Evolutionary conservation across 495 filamentous ascomycete genomes (phyloP).

Genomic region (Darksidea phi): DNA sequence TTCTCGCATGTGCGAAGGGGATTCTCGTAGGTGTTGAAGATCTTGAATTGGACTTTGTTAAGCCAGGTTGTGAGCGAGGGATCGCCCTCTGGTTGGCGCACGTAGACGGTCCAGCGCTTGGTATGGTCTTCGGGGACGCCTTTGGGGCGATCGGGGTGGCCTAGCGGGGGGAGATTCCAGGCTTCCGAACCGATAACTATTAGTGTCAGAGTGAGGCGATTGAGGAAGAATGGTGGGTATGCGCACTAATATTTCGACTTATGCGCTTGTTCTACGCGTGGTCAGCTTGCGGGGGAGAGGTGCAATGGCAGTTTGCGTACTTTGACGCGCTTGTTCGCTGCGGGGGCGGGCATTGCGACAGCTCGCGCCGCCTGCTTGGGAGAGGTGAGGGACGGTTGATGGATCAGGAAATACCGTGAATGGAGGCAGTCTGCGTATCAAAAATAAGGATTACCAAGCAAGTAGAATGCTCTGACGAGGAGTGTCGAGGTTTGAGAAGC

Average conservation of each 20-base stretch:
- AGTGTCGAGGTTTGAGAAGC: too few species aligned
- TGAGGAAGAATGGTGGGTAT: background rate
- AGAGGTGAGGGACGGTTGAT: background rate
- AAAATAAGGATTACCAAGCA: too few species aligned
- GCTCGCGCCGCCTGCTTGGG: background rate
- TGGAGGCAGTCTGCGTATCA: too few species aligned
- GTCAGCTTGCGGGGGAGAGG: constrained; percentile 23
- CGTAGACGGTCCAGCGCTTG: constrained; percentile 91
- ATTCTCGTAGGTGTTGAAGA: constrained; percentile 92
- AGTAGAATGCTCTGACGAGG: too few species aligned
- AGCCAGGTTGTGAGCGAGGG: constrained; percentile 89
- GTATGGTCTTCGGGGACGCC: constrained; percentile 73
- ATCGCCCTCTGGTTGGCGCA: constrained; percentile 77
- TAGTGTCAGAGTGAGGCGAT: background rate
- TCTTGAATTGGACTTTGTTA: constrained; percentile 94
- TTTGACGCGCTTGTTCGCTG: constrained; percentile 58
- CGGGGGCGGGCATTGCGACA: constrained; percentile 55
- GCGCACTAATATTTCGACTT: constrained; percentile 67
- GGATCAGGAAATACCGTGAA: too few species aligned
- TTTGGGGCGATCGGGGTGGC: constrained; percentile 65
- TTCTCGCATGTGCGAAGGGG: constrained; percentile 74
- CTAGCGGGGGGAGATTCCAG: constrained; percentile 73
- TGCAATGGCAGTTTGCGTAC: constrained; percentile 42
- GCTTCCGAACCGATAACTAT: constrained; percentile 79
- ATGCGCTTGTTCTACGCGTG: constrained; percentile 65